phyloP scores from a whole-genome alignment of 2,329 filamentous ascomycete species.

The Neobulgaria alba region DNA sequence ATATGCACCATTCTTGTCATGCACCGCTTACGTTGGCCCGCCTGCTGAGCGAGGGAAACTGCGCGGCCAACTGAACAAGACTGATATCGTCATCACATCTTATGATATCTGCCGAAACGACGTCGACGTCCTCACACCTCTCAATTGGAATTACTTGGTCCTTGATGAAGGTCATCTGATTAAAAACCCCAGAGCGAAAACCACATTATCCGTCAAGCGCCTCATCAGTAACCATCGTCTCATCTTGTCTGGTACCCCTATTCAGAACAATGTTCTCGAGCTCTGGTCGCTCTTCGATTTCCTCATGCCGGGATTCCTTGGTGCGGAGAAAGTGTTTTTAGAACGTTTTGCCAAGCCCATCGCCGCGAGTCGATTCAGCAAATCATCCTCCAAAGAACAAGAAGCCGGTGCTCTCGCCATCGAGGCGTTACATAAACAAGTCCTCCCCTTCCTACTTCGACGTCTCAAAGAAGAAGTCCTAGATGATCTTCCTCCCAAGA shows the following conservation, averaged over 20 bases:
- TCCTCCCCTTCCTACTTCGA: conserved; percentile 88
- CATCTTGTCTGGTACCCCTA: conserved; percentile 93
- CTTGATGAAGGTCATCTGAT: conserved; percentile 96
- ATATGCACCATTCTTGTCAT: conserved; percentile 88
- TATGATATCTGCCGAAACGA: conserved; percentile 98
- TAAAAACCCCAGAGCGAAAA: conserved; percentile 97
- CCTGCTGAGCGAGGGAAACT: conserved; percentile 70
- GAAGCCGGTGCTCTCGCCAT: conserved; percentile 94
- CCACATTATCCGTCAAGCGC: conserved; percentile 84
- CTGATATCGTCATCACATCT: conserved; percentile 92
- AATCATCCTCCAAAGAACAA: conserved; percentile 96
- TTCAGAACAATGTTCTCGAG: conserved; percentile 95
- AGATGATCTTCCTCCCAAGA: conserved; percentile 94
- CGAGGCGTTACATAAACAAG: conserved; percentile 97
- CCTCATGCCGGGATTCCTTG: conserved; percentile 95
- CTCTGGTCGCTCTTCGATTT: conserved; percentile 98
- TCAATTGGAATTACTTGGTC: conserved; percentile 96
- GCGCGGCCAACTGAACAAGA: conserved; percentile 59
- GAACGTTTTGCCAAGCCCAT: conserved; percentile 89
- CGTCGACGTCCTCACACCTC: conserved; percentile 69
- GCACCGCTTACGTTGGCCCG: conserved; percentile 84
- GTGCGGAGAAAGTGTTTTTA: conserved; percentile 88
- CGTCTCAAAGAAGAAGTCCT: conserved; percentile 96
- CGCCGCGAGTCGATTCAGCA: conserved; percentile 86
- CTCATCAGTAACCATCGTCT: conserved; percentile 87